Percentiles rank a stretch among this genome's conserved stretches.
phyloP scores from a whole-genome alignment of 805 yeast species.

The Lipomyces kockii region DNA sequence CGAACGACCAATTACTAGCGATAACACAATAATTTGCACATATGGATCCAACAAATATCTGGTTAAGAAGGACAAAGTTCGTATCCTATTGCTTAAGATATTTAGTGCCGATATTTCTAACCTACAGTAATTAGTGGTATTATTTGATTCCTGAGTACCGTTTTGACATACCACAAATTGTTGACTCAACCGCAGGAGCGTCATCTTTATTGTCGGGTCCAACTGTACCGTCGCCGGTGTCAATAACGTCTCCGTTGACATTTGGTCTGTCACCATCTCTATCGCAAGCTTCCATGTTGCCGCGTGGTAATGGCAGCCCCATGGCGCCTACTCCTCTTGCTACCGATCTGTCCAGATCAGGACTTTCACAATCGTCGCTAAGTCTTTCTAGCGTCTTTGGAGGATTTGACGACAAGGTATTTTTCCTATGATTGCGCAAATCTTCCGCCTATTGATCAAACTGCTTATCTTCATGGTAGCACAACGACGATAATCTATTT shows the following conservation, averaged over 20 bases:
- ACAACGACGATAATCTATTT: conserved; percentile 15
- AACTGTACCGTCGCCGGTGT: conserved; percentile 4
- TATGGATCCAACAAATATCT: conserved; percentile 26
- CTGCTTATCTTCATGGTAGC: conserved; percentile 5
- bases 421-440: neutral
- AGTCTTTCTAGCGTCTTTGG: conserved; percentile 10
- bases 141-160: too few relatives aligned
- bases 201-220: conserved; percentile 17
- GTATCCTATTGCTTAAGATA: neutral
- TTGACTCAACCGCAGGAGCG: conserved; percentile 10
- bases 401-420: conserved; percentile 18
- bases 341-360: conserved; percentile 10
- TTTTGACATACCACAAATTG: neutral
- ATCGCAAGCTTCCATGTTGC: conserved; percentile 13
- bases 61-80: conserved; percentile 26
- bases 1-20: neutral
- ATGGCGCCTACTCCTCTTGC: conserved; percentile 3
- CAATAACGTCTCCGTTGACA: conserved; percentile 8
- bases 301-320: conserved; percentile 10
- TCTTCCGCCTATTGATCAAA: neutral
- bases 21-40: neutral
- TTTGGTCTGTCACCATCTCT: conserved; percentile 9
- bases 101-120: conserved; percentile 1
- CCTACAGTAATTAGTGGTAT: neutral
- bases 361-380: conserved; percentile 9